A percentile compares a stretch with the other conserved stretches of the same genome.
Conservation (phyloP, 345 rosid genomes). For the Aquilaria yunnanensis region DNA sequence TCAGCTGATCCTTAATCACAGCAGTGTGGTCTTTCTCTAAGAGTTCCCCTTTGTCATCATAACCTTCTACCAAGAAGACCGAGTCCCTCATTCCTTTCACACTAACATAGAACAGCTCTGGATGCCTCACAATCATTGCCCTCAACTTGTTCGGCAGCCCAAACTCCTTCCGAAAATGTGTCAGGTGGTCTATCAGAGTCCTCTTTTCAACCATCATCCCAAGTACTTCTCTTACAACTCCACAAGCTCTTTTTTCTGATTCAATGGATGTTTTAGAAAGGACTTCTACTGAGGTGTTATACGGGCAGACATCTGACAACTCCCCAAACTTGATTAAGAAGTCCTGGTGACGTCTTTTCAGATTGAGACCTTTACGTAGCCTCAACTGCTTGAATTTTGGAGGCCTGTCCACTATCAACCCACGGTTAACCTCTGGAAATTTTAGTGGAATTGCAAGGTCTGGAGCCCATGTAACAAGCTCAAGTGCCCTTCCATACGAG, state of each 20-base stretch:
- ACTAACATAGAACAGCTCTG: slow-evolving; percentile 79
- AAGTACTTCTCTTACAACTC: slow-evolving; percentile 59
- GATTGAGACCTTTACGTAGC: slow-evolving; percentile 69
- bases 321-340: slow-evolving; percentile 63
- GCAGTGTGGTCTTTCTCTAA: slow-evolving; percentile 48
- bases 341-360: slow-evolving; percentile 58
- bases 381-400: slow-evolving; percentile 69
- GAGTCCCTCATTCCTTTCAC: slow-evolving; percentile 75
- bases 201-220: slow-evolving; percentile 70
- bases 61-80: slow-evolving; percentile 66
- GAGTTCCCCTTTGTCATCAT: slow-evolving; percentile 58
- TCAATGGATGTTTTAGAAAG: slow-evolving; percentile 50
- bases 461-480: slow-evolving; percentile 77
- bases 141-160: slow-evolving; percentile 66
- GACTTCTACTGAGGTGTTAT: slow-evolving; percentile 35
- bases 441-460: slow-evolving; percentile 49
- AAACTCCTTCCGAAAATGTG: slow-evolving; percentile 85
- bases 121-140: slow-evolving; percentile 72
- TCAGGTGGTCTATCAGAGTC: slow-evolving; percentile 76
- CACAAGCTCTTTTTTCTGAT: slow-evolving; percentile 83
- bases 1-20: slow-evolving; percentile 43
- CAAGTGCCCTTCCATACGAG: slow-evolving; percentile 76
- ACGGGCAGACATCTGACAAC: slow-evolving; percentile 63
- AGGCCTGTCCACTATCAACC: slow-evolving; percentile 78
- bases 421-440: slow-evolving; percentile 25